These are phyloP conservation scores for Epichloe typhina DNA, from an alignment of 2,329 filamentous ascomycete genomes.

Conservation along the genomic window DNA sequence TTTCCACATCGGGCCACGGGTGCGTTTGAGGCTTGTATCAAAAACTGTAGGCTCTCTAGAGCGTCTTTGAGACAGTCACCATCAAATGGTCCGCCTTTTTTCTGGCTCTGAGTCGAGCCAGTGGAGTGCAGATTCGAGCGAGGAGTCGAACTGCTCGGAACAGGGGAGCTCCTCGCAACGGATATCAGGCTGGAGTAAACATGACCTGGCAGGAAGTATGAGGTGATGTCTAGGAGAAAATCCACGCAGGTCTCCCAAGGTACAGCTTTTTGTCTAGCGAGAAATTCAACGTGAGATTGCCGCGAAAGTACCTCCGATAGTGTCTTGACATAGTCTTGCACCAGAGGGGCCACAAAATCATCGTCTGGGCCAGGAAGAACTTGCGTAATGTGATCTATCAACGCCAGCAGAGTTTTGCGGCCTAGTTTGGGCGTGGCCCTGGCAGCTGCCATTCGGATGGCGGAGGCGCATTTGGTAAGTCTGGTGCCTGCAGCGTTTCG, in stretches of 20 bases:
- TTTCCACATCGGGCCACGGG: constrained; percentile 45
- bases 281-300: constrained; percentile 66
- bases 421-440: constrained; percentile 56
- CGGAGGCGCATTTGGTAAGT: constrained; percentile 55
- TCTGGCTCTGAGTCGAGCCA: constrained; percentile 18
- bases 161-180: constrained; percentile 28
- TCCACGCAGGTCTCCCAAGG: constrained; percentile 57
- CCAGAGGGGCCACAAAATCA: constrained; percentile 55
- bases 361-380: constrained; percentile 50
- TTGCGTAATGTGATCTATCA: constrained; percentile 73
- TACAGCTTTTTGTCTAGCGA: constrained; percentile 41
- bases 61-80: constrained; percentile 22
- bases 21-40: constrained; percentile 54
- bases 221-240: constrained; percentile 55
- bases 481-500: constrained; percentile 38
- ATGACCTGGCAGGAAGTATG: constrained; percentile 31
- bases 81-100: constrained; percentile 14
- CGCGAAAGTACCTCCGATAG: constrained; percentile 58
- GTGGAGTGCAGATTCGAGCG: constrained; percentile 18
- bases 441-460: constrained; percentile 58
- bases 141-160: constrained; percentile 21
- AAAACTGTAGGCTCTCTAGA: constrained; percentile 50
- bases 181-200: constrained; percentile 10
- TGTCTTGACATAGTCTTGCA: constrained; percentile 66
- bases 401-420: constrained; percentile 61